Base-by-base conservation (phyloP, 2,329 filamentous ascomycete species). In the Pezicula neosporulosa region DNA sequence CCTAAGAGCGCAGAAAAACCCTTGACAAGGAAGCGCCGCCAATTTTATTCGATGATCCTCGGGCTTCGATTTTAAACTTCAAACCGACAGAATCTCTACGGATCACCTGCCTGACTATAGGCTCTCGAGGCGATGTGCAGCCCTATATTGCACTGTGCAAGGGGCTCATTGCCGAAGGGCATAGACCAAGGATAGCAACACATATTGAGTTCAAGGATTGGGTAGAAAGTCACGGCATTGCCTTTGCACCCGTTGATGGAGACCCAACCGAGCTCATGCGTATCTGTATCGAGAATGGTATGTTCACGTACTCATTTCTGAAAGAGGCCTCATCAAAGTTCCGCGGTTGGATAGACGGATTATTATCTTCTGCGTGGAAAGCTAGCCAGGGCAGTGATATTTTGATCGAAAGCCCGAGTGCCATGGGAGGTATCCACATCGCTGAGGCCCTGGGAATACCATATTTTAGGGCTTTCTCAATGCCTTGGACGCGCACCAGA, bases 361-460 rank as follows among this genome's bases (percentile, higher is more conserved):
- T 99, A 19, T 82, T 97, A 35, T 79, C 78, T 15, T 92, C 90
- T 15, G 86, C 91, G 0, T 97, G 88, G 84, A 70, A 73, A 41
- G 90, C 90, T 1, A 97, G 93, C 63, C 83, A 96, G 68, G 88
- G 86, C 21, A 88, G 87, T 2, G 93, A 99, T 66, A 74, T 99
- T 30, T 76, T 99, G 37, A 96, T 99, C 54, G 94, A 99, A 68
- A 96, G 90, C 44, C 94, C 94, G 0, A 96, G 90, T 51, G 91
- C 94, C 13, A 99, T 99, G 94, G 91, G 88, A 0, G 94, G 94
- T 24, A 96, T 99, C 49, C 94, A 99, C 68, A 96, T 99, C 59
- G 94, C 94, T 1, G 94, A 99, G 71, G 90, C 91, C 21, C 78
- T 99, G 2, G 79, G 83, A 13, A 95, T 99, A 42, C 94, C 94